phyloP scores from a whole-genome alignment of 2,329 filamentous ascomycete species.

The Fusarium sp. region DNA sequence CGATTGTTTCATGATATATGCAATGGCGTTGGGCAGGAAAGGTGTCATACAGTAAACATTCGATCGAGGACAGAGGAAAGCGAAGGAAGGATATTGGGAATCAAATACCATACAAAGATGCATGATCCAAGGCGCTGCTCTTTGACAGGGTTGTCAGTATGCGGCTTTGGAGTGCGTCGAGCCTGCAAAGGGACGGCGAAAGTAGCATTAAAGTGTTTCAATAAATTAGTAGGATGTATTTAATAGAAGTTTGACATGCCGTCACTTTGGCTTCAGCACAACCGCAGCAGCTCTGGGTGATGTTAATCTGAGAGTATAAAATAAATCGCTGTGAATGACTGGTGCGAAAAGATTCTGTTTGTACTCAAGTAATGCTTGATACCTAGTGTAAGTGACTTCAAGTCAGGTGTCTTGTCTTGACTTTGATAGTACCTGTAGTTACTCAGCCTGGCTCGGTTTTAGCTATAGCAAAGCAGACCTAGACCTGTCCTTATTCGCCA shows the following conservation, averaged over 20 bases:
- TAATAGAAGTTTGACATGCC: constrained; percentile 57
- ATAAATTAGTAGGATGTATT: constrained; percentile 57
- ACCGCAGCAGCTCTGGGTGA: not conserved
- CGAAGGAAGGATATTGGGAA: constrained; percentile 38
- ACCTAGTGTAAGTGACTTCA: constrained; percentile 7
- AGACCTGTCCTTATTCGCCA: constrained; percentile 27
- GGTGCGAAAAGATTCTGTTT: not conserved
- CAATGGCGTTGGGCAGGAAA: constrained; percentile 49
- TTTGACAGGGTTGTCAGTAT: constrained; percentile 22
- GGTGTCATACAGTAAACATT: constrained; percentile 46
- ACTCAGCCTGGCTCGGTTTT: constrained; percentile 10
- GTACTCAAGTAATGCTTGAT: not conserved
- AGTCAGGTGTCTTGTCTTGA: constrained; percentile 27
- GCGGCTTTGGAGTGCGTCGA: constrained; percentile 31
- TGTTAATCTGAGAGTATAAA: too few relatives aligned
- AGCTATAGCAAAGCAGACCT: constrained; percentile 1
- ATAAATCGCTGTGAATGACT: not conserved
- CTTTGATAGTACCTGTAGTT: constrained; percentile 14
- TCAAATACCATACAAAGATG: constrained; percentile 49
- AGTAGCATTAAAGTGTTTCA: constrained; percentile 46
- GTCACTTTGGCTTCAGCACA: constrained; percentile 7
- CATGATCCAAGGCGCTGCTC: constrained; percentile 27
- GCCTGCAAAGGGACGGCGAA: constrained; percentile 38
- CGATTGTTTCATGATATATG: constrained; percentile 51
- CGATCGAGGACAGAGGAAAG: constrained; percentile 45